Conservation (phyloP, 176 grass and related monocot species). For the Lolium multiflorum region DNA sequence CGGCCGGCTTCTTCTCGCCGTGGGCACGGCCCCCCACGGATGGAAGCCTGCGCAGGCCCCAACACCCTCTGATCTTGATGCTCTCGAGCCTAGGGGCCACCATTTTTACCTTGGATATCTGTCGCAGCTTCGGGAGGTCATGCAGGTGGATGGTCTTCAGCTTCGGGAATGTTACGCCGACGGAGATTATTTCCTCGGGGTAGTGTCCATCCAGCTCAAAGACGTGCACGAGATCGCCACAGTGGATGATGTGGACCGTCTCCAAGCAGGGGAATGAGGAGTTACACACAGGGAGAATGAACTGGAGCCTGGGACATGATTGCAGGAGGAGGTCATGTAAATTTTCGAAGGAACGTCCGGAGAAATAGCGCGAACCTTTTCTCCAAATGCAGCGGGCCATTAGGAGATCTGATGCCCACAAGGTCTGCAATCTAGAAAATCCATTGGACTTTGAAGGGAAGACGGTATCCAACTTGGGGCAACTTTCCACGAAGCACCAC, state of each 20-base stretch:
- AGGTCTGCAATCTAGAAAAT: not conserved
- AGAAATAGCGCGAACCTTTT: not conserved
- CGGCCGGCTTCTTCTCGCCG: not conserved
- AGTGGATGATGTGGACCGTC: too few species aligned
- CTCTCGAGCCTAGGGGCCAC: not conserved
- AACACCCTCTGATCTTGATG: constrained; percentile 35
- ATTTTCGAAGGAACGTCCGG: not conserved
- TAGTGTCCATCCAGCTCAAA: too few species aligned
- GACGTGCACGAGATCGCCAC: too few species aligned
- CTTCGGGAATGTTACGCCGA: not conserved
- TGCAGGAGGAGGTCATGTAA: not conserved
- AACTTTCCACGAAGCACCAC: not conserved
- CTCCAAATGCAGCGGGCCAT: not conserved
- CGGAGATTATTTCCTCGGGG: not conserved
- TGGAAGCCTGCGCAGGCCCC: not conserved
- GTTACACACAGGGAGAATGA: too few species aligned
- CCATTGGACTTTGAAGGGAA: rapidly evolving
- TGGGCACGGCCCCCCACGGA: not conserved
- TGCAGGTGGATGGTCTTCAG: constrained; percentile 15
- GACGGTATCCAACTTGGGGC: not conserved
- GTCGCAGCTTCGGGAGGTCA: not conserved
- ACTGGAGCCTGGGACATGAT: not conserved
- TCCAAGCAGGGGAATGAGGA: too few species aligned
- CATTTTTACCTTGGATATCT: constrained; percentile 36
- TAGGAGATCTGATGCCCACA: constrained; percentile 25